Evolutionary conservation across 2,329 filamentous ascomycete species (phyloP).

Genomic region (Xylaria sp.): DNA sequence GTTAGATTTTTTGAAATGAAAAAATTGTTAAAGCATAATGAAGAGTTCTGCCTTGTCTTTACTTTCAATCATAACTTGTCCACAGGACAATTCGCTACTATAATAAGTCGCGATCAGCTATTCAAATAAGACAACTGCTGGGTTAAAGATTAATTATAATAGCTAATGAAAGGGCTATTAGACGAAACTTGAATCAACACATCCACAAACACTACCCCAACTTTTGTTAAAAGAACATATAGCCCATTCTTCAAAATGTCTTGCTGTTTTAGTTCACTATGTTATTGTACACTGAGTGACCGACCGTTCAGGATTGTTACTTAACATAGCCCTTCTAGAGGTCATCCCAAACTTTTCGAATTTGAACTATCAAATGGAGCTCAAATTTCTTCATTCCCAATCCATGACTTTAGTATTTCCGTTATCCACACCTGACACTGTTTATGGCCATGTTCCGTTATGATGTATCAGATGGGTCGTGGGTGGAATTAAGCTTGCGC

Average conservation of each 20-base stretch:
- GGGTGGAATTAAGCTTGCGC: constrained; percentile 19
- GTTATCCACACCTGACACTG: neutral
- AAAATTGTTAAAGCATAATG: neutral
- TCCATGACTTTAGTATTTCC: neutral
- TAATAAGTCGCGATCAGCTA: neutral
- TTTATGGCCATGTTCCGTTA: neutral
- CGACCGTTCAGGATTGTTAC: neutral
- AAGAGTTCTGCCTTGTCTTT: neutral
- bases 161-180: neutral
- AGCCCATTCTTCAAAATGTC: neutral
- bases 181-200: neutral
- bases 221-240: neutral
- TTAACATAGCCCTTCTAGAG: neutral
- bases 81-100: neutral
- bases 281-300: neutral
- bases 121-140: neutral
- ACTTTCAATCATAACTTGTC: neutral
- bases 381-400: neutral
- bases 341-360: neutral
- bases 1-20: neutral
- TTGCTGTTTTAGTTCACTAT: neutral
- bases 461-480: neutral
- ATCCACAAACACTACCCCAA: neutral
- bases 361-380: neutral
- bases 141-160: neutral